Conservation (phyloP, 495 filamentous ascomycete genomes). For the Aspergillus affinis region DNA sequence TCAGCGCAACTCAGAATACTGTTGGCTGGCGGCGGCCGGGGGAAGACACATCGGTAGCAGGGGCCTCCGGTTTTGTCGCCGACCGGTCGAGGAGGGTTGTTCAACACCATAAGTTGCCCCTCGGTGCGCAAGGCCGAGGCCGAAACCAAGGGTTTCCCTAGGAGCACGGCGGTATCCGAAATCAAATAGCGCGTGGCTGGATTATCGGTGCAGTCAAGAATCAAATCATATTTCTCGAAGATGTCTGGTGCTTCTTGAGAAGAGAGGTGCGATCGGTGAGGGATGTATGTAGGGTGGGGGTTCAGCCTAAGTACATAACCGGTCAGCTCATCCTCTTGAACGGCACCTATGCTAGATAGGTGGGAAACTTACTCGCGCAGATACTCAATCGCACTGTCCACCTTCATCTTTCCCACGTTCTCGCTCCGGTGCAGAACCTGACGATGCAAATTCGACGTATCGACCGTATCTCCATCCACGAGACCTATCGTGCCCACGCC, state of each 20-base stretch:
- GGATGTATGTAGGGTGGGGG: constrained; percentile 60
- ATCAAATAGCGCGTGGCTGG: constrained; percentile 89
- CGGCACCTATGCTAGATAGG: too few species aligned
- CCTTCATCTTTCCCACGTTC: constrained; percentile 76
- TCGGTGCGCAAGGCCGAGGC: constrained; percentile 84
- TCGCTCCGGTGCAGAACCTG: constrained; percentile 77
- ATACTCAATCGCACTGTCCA: constrained; percentile 70
- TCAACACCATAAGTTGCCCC: constrained; percentile 84
- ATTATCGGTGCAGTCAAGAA: constrained; percentile 94
- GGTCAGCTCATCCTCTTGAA: constrained; percentile 7
- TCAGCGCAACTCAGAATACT: constrained; percentile 83
- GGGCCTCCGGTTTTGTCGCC: constrained; percentile 60
- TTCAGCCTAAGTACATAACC: constrained; percentile 55
- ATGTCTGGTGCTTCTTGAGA: constrained; percentile 63
- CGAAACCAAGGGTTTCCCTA: constrained; percentile 78
- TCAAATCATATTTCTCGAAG: constrained; percentile 70
- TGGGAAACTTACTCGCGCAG: constrained; percentile 56
- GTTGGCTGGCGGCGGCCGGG: constrained; percentile 76
- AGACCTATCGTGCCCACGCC: constrained; percentile 83
- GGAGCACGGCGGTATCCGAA: constrained; percentile 81
- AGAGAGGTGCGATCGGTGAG: constrained; percentile 60
- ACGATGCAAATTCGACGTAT: constrained; percentile 88
- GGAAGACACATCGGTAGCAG: constrained; percentile 94
- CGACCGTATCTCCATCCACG: constrained; percentile 84
- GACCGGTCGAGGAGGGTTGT: constrained; percentile 47